phyloP scores from a whole-genome alignment of 768 basidiomycete species.

The Pleurotus giganteus region DNA sequence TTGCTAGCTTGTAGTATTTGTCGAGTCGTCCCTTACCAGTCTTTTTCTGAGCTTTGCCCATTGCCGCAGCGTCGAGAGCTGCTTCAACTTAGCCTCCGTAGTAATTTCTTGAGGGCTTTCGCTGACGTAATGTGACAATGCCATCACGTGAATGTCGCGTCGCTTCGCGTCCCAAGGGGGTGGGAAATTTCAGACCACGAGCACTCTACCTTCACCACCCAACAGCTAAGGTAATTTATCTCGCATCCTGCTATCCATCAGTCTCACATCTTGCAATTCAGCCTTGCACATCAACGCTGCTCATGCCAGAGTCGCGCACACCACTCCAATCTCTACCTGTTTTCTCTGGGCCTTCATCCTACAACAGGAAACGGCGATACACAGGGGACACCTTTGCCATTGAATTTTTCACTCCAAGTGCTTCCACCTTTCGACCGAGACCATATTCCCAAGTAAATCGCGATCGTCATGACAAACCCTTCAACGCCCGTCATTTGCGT shows the following conservation, averaged over 20 bases:
- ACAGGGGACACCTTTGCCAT: conserved; percentile 40
- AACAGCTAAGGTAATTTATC: conserved; percentile 6
- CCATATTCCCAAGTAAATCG: conserved; percentile 48
- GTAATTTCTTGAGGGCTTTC: neutral
- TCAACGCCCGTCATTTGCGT: conserved; percentile 27
- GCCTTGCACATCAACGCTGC: neutral
- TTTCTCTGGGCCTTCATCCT: conserved; percentile 26
- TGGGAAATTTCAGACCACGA: conserved; percentile 7
- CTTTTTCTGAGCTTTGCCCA: conserved; percentile 90
- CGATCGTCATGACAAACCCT: conserved; percentile 18
- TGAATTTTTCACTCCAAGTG: conserved; percentile 59
- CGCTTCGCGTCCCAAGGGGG: neutral
- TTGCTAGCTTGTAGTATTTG: conserved; percentile 96
- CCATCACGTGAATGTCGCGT: conserved; percentile 10
- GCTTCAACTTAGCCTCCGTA: no score
- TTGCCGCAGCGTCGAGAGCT: conserved; percentile 24
- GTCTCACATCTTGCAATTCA: neutral
- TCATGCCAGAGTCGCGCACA: conserved; percentile 21
- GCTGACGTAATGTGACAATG: neutral
- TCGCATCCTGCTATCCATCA: neutral
- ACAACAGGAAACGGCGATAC: conserved; percentile 45
- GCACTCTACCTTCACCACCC: conserved; percentile 6
- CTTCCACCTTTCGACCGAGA: conserved; percentile 62
- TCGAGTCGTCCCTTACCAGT: conserved; percentile 94
- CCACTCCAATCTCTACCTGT: conserved; percentile 24